Base-by-base conservation (phyloP, 352 stramenopile species). In the Aphanomyces cochlioides region DNA sequence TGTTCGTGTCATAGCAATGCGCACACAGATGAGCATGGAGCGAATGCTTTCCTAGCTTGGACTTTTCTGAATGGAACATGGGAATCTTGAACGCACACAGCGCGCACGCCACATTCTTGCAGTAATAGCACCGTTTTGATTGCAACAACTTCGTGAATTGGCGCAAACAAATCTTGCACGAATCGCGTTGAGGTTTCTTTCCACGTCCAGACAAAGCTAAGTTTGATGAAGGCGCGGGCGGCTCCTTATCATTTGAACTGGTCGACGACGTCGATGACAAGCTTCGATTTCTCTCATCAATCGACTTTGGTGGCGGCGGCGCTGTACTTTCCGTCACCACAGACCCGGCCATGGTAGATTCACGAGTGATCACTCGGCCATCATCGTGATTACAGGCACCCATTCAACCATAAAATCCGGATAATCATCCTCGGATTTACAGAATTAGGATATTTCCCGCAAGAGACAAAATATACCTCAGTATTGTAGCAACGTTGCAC, bases 11-110 rank as follows among this genome's bases (percentile, higher is more conserved):
- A 43, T 70, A 70, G 54, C 64, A 70, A 5, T 5, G 43, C 12
- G 64, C 64, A 43, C 64, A 70, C 6, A 70, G 47, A 5, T 50
- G 64, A 13, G 64, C 64, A 34, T 70, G 64, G 34, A 70, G 54
- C 15, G 50, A 41, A 34, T 70, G 64, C 54, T 70, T 70, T 43
- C 43, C 43, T 15, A 70, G 21, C 21, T 61, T 70, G 13, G 43
- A 54, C 47, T 70, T 70, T n/a, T 61, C 47, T n/a, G 43, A 54
- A 34, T 70, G 64, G 34, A 70, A 70, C 64, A 70, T 70, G 17
- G 64, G 64, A 19, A 70, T 56, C 38, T 70, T 70, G 8, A 70
- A 41, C 4, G 40, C 43, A 19, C 64, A 70, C 3, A 70, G 64
- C 13, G 64, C 64, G 21, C 64, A 70, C 64, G 61, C 40, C 8